Evolutionary conservation across 225 moss, liverwort and hornwort genomes (phyloP), one percentile per base, ranked within the genome.

Genomic region (Antitrichia curtipendula): DNA sequence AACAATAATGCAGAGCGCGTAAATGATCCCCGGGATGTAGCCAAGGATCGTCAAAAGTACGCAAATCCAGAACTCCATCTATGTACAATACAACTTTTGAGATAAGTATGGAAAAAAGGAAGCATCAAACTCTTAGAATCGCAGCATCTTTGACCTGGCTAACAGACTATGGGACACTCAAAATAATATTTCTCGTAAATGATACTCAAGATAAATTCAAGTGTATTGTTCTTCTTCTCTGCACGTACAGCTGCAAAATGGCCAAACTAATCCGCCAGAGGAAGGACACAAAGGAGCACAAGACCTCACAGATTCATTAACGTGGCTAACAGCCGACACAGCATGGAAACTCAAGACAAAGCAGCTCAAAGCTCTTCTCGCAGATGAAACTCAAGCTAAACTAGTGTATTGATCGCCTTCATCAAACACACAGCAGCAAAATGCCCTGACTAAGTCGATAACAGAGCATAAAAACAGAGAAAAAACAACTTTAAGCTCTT

Each of bases 21-120:
- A 92, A 50, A 92, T 80, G n/a, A 92, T 92, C 16, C 91, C 91
- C 45, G 91, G 91, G 29, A 92, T 36, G 56, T 92, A 92, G 38
- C 91, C 91, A 32, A 92, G 85, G 56, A 92, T 92, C n/a, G 91
- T 92, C 75, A 92, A 19, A 7, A 92, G 21, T 32, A 92, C 86
- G 62, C 91, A 92, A 47, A 92, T 90, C 91, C 91, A 92, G 62
- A 92, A 92, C 80, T 92, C 91, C 47, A 62, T 32, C 91, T 92
- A 66, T 47, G 17, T 28, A 53, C 53, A 40, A 54, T 16, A 68
- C n/a, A 82, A 61, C 22, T 38, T 66, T 34, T 13, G 13, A 52
- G 65, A 12, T 82, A 40, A 82, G 68, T 68, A 82, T 8, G 8
- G 53, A 4, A 53, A 68, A 23, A 21, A 66, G 27, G 21, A 22